Conservation (phyloP, 331 rosid genomes). For the Malus hybrid region DNA sequence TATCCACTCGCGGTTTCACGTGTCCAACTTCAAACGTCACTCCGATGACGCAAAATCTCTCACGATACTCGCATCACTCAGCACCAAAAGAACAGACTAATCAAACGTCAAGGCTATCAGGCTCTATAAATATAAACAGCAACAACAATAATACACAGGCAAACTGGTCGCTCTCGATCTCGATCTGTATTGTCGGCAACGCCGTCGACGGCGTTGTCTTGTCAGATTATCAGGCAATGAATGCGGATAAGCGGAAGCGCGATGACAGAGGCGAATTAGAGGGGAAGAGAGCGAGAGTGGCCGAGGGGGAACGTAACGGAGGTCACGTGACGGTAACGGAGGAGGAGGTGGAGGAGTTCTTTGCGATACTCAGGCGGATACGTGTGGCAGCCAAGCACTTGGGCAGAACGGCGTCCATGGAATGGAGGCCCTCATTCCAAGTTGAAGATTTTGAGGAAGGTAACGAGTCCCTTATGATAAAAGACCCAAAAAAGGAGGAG, state of each 20-base stretch:
- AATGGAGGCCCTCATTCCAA: neutral
- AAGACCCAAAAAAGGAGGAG: neutral
- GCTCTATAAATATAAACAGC: neutral
- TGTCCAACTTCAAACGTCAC: neutral
- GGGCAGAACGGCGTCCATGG: constrained; percentile 2
- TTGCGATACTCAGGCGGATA: constrained; percentile 29
- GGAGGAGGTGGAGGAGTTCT: constrained; percentile 42
- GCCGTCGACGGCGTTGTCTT: neutral
- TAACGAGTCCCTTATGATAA: neutral
- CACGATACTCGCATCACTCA: neutral
- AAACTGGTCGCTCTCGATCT: neutral
- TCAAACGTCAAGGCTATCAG: neutral
- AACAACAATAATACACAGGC: neutral
- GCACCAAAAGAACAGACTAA: neutral
- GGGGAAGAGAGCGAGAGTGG: neutral
- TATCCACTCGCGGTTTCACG: too few species aligned
- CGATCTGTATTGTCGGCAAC: neutral
- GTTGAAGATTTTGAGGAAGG: constrained; percentile 13
- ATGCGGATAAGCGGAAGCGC: constrained; percentile 12
- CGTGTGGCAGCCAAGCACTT: constrained; percentile 25
- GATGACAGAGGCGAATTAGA: neutral
- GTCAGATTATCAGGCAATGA: neutral
- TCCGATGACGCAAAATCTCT: neutral
- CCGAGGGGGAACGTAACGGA: neutral
- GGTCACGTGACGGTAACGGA: constrained; percentile 21